Base-by-base conservation (phyloP, 2,329 filamentous ascomycete species). In the Cytospora paraplurivora region DNA sequence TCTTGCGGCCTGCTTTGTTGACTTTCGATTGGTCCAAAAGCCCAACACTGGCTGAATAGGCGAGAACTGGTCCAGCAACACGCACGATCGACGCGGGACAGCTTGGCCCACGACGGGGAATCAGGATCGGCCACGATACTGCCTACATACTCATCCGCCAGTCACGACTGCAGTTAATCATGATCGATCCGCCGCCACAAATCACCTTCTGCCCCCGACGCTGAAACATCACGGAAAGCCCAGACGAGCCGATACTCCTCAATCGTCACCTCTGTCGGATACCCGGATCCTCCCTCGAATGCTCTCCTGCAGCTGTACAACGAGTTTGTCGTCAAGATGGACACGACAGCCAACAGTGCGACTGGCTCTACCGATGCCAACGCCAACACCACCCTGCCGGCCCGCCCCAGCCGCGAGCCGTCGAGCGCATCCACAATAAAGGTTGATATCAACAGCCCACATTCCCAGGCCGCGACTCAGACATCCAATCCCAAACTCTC, bases 291-390 rank as follows among this genome's bases (percentile, higher is more conserved):
- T 57, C 56, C 56, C 37, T 58, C 61, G 60, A 44, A 60, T 66
- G 61, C 53, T 56, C 55, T 38, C 32, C 54, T 34, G 47, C 60
- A 53, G 37, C 44, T 32, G 50, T 37, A 32, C 11, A 53, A 51
- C 34, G 54, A 51, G 41, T 56, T 59, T 56, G 44, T 62, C 69
- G 66, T 63, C 67, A 66, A 62, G 67, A 77, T 77, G 75, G 74
- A 76, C 73, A 74, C 70, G 69, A 70, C 74, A 70, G 66, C 69
- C 65, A 72, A 66, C 68, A 71, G 69, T 61, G 68, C 70, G 66
- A 71, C 72, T 69, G 71, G 71, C 70, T 66, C 68, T 69, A 56
- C 69, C 62, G 56, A 65, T 65, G 59, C 64, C 66, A 64, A 67
- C 41, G 59, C 66, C 58, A 65, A 59, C 56, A 63, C 56, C 56